Evolutionary conservation across 106 monocot species (phyloP).

Genomic region (Ottelia alismoides): DNA sequence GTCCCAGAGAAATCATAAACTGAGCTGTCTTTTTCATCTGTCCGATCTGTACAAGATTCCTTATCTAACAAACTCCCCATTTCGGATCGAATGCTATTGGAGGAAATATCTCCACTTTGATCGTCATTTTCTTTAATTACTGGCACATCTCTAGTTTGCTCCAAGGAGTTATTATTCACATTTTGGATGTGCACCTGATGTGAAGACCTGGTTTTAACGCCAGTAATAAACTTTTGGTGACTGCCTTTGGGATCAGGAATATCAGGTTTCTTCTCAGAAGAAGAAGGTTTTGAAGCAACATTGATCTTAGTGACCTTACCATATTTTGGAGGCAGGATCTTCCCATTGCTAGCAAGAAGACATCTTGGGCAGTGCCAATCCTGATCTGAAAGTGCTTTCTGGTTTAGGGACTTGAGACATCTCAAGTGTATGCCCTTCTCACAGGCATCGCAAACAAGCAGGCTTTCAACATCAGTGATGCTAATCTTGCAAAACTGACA

Average conservation of each 20-base stretch:
- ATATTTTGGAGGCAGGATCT: conserved; percentile 89
- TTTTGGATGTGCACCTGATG: conserved; percentile 10
- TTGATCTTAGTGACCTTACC: conserved; percentile 76
- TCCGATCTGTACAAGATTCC: too few species aligned
- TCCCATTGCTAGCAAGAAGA: conserved; percentile 64
- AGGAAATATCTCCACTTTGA: conserved; percentile 2
- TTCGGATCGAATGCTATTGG: too few species aligned
- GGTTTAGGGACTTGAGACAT: conserved; percentile 54
- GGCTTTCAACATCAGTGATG: conserved; percentile 62
- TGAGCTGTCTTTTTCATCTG: too few species aligned
- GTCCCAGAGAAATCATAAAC: too few species aligned
- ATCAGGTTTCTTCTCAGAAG: conserved; percentile 31
- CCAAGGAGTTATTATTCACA: neutral
- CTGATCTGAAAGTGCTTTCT: conserved; percentile 47
- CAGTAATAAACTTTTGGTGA: conserved; percentile 25
- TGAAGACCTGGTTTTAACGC: conserved; percentile 20
- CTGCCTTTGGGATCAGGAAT: conserved; percentile 24
- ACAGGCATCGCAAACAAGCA: conserved; percentile 92
- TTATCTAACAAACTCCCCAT: too few species aligned
- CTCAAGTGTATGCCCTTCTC: conserved; percentile 87
- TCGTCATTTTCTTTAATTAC: neutral
- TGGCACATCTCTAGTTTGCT: conserved; percentile 10
- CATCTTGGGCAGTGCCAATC: conserved; percentile 96
- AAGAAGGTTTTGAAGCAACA: conserved; percentile 21
- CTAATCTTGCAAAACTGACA: conserved; percentile 69